Evolutionary conservation across 495 filamentous ascomycete genomes (phyloP), one percentile per base, ranked within the genome.

Genomic region (Letharia lupina): DNA sequence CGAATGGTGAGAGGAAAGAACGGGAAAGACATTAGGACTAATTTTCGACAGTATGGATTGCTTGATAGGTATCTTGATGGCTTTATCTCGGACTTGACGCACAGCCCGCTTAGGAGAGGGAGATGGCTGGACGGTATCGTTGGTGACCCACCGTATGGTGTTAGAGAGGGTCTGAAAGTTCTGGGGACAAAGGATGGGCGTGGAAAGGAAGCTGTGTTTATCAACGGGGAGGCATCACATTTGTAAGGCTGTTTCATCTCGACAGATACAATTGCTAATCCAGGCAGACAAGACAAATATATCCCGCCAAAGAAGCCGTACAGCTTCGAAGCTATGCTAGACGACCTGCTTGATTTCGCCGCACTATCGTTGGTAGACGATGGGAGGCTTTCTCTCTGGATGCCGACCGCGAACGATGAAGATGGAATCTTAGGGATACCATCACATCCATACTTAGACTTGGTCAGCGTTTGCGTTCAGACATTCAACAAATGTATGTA

Each of bases 111-210:
- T 23, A 78, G 90, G 39, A 74, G 57, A 28, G 77, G 78, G 23
- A 78, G 83, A 48, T 81, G 89, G 61, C 84, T 98, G 47, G 92
- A 99, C 77, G 91, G 88, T 3, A 93, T 99, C 66, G 76, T 97
- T n/a, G 97, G 94, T 69, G 94, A 99, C 75, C 94, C 94, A 20
- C 94, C 94, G 0, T 99, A 99, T 72, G 94, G 94, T n/a, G 91
- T 99, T 20, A 84, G 94, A 15, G 94, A 99, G 71, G 94, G 94
- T 0, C 76, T 97, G 61, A 88, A 87, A 71, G 92, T 98, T 5
- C 77, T 99, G 20, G 94, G 94, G 3, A 84, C 81, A 37, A 84
- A 86, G 68, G 86, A 92, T 72, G 90, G 85, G 62, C 79, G 80
- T 45, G 76, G 79, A 0, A 81, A 80, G 63, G 80, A 84, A 68